Evolutionary conservation across 352 stramenopile genomes (phyloP), one percentile per base, ranked within the genome.

Genomic region (Phytophthora boehmeriae): DNA sequence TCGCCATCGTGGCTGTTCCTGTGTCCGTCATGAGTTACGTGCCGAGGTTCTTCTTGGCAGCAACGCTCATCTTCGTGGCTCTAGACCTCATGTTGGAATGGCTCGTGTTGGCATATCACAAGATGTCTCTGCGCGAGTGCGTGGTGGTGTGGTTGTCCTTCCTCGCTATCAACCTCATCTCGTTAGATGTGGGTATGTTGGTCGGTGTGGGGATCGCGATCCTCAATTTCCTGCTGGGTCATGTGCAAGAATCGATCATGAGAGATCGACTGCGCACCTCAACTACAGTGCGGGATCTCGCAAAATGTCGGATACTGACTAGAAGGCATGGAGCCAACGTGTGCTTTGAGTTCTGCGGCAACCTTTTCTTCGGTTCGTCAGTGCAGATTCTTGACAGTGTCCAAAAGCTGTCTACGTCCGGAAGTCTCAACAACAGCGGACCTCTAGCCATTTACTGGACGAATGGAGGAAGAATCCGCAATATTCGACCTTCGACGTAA

Each of bases 11-110:
- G 30, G 55, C 98, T 4, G 57, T 97, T 28, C 95, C 96, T 8
- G 71, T 98, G 28, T 90, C 94, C 13, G 80, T 99, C 30, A 87
- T 99, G 63, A 91, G 88, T 38, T 97, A 92, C 69, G 73, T 99
- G 23, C 97, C 97, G 13, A 96, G 92, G 23, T 97, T 98, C 69
- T 99, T 99, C 76, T 99, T 99, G 63, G 97, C 96, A 5, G 93
- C 92, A 14, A 88, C 98, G 22, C 80, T 99, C 17, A 89, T 98
- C 11, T 97, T 99, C 64, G 98, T 99, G 63, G 96, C 92, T 17
- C 81, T 98, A 5, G 97, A 99, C 75, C 73, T 99, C 4, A 92
- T 99, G 88, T 69, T 93, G 45, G 97, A 99, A 70, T 99, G 97
- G 97, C 84, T 99, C 38, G 63, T 92, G 25, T 75, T 88, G 35